These are phyloP conservation scores for Teunomyces tritomae DNA, from an alignment of 805 yeast genomes.

Conservation along the genomic window DNA sequence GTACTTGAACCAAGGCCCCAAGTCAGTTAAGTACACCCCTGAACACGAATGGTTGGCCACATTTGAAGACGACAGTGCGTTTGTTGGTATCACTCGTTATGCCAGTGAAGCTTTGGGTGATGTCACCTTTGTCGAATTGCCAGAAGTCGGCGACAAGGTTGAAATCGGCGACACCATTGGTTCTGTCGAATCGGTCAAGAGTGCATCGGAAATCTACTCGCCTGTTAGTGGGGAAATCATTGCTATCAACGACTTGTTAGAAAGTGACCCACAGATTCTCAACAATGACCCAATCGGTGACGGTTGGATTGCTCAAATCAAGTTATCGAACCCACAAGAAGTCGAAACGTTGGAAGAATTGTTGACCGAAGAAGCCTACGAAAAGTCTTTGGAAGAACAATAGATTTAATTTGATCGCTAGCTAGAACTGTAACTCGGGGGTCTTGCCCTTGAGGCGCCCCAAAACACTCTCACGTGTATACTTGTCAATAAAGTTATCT, in stretches of 20 bases:
- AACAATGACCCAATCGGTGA: slow-evolving; percentile 90
- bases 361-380: slow-evolving; percentile 55
- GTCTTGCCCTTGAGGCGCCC: slow-evolving; percentile 50
- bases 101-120: slow-evolving; percentile 98
- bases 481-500: slow-evolving; percentile 50
- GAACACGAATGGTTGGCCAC: slow-evolving; percentile 96
- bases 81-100: slow-evolving; percentile 87
- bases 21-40: slow-evolving; percentile 62
- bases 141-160: slow-evolving; percentile 62
- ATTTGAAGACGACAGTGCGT: slow-evolving; percentile 78
- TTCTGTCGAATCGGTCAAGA: slow-evolving; percentile 90
- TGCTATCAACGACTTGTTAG: slow-evolving; percentile 67
- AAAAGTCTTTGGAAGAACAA: slow-evolving; percentile 51
- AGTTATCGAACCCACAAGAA: slow-evolving; percentile 45
- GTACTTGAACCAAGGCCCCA: slow-evolving; percentile 42
- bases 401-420: neutral
- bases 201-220: slow-evolving; percentile 88
- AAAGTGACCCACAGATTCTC: slow-evolving; percentile 70
- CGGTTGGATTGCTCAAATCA: slow-evolving; percentile 87
- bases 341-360: slow-evolving; percentile 41
- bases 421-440: slow-evolving; percentile 35
- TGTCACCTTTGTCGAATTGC: slow-evolving; percentile 90
- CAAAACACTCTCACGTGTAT: slow-evolving; percentile 46
- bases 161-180: slow-evolving; percentile 82
- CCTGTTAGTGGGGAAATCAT: slow-evolving; percentile 79